These are phyloP conservation scores for Sambucus nigra DNA, from an alignment of 129 eudicot species.

Conservation along the genomic window DNA sequence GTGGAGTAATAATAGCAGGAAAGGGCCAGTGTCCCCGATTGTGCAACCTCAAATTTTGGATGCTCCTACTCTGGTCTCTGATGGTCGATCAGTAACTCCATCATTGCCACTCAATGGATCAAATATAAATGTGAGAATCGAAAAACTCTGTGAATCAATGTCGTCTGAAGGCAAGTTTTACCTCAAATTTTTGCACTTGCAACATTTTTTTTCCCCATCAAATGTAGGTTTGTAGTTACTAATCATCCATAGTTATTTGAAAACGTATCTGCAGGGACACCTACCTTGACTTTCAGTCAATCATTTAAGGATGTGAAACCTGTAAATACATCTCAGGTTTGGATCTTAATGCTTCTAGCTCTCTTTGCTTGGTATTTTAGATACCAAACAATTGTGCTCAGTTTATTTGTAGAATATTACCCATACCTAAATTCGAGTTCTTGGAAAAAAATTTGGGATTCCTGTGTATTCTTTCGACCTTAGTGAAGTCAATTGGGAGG, in stretches of 20 bases:
- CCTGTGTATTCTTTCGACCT: no score
- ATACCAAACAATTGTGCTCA: neutral
- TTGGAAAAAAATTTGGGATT: no score
- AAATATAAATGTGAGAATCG: slow-evolving; percentile 11
- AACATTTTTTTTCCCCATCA: no score
- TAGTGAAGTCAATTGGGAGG: no score
- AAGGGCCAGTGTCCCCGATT: slow-evolving; percentile 1
- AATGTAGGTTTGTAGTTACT: neutral
- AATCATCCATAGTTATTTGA: neutral
- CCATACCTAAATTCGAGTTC: no score
- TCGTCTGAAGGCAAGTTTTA: slow-evolving; percentile 33
- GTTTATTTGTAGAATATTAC: neutral
- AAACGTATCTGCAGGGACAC: slow-evolving; percentile 19
- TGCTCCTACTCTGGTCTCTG: slow-evolving; percentile 5
- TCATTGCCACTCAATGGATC: slow-evolving; percentile 12
- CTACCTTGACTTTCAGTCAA: slow-evolving; percentile 15
- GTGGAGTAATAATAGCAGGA: slow-evolving; percentile 4
- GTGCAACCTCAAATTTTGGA: slow-evolving; percentile 9
- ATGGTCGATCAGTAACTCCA: slow-evolving; percentile 6
- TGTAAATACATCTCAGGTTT: slow-evolving; percentile 19
- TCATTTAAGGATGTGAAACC: slow-evolving; percentile 18
- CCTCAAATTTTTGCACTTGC: neutral
- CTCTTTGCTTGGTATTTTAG: neutral
- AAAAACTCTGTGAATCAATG: slow-evolving; percentile 11
- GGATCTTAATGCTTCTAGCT: slow-evolving; percentile 12